Evolutionary conservation across 768 basidiomycete species (phyloP), one percentile per base, ranked within the genome.

Genomic region (Kwoniella heveanensis): DNA sequence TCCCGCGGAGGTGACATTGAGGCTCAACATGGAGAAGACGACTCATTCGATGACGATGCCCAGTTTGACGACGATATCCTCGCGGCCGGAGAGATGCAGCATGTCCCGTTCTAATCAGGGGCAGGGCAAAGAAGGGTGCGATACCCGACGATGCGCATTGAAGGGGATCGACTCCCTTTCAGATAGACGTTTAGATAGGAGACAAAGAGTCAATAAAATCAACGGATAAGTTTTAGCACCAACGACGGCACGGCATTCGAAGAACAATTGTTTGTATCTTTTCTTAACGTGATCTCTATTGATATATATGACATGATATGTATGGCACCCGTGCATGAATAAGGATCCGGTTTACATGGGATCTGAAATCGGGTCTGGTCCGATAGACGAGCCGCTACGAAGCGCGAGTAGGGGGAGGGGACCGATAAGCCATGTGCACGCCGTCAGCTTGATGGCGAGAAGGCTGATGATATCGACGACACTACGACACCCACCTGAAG

Each of bases 1-100:
- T 21, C 30, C 10, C 49, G 58, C 52, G 15, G 36, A 13, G 54
- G 58, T 36, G 65, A 70, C 39, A 24, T 60, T 17, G 61, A 59
- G 37, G 66, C 55, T 26, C 60, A 62, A 84, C 55, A 72, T 12
- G 77, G 71, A 71, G 74, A 73, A 2, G 78, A 56, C 24, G 67
- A 69, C 57, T 64, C 55, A 9, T 60, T 60, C 47, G 24, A 58
- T 24, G 88, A 90, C 68, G 68, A 64, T 27, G 87, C 87, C 61
- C 86, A 85, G 15, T 88, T 90, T 64, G 89, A 91, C 67, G 90
- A 91, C 71, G 89, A 90, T 77, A 78, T 92, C 66, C 79, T 89
- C 60, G 90, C 88, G 32, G 86, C 88, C 27, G 90, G 87, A 10
- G 90, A 92, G 82, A 91, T 90, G 90, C 86, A 85, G 37, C 79